A percentile compares a stretch with the other conserved stretches of the same genome.
Conservation (phyloP, 139 green algal species). For the Chlorella sp. region DNA sequence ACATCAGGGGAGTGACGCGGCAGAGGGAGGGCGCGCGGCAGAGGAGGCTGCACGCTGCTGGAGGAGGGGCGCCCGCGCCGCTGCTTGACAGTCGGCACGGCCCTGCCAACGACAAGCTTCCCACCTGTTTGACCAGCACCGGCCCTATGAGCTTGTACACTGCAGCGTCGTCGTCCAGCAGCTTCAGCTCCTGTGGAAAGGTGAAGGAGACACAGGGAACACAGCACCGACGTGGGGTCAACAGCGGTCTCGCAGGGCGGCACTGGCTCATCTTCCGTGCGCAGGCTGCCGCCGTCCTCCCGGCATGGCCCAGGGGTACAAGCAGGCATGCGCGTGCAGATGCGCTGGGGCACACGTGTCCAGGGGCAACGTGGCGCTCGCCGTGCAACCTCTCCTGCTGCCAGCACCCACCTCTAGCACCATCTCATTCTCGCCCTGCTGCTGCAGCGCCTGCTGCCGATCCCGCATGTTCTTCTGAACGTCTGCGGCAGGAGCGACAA, state of each 20-base stretch:
- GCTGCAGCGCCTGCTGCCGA: slow-evolving; percentile 57
- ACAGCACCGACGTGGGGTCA: background rate
- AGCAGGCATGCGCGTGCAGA: background rate
- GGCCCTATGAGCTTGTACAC: slow-evolving; percentile 93
- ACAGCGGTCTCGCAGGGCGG: background rate
- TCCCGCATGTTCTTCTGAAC: slow-evolving; percentile 49
- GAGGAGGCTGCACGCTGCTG: too few species aligned
- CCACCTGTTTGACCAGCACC: slow-evolving; percentile 80
- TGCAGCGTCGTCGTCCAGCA: slow-evolving; percentile 73
- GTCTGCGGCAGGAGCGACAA: slow-evolving; percentile 32
- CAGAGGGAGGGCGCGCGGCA: too few species aligned
- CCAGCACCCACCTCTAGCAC: slow-evolving; percentile 55
- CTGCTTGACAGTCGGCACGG: too few species aligned
- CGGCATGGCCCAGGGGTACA: background rate
- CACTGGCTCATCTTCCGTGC: background rate
- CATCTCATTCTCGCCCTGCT: slow-evolving; percentile 75
- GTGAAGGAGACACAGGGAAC: background rate
- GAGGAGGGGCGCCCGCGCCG: too few species aligned
- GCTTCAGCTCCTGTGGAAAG: slow-evolving; percentile 74
- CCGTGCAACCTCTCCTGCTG: background rate
- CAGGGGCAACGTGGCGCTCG: background rate
- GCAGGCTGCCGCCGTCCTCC: background rate
- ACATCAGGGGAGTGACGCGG: too few species aligned
- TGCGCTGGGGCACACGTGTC: background rate
- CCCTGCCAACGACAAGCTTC: too few species aligned